These are phyloP conservation scores for Nematocida displodere DNA, from an alignment of 371 early-diverging fungal genomes.

Conservation along the genomic window DNA sequence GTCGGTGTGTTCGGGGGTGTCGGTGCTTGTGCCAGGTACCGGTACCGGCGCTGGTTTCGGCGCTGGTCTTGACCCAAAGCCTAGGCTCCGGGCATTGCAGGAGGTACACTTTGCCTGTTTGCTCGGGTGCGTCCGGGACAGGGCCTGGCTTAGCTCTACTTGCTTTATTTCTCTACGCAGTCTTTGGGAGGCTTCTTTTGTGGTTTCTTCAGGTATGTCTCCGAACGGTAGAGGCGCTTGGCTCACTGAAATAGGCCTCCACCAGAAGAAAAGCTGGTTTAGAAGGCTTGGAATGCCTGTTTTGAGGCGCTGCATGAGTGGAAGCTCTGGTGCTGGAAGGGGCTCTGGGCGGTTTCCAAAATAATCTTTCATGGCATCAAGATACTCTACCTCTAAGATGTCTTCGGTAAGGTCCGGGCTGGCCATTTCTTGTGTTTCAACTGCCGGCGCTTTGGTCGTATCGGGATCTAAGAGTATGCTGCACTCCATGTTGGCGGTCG, in stretches of 20 bases:
- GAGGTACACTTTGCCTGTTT: no score
- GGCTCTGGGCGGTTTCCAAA: background rate
- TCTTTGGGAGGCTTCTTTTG: no score
- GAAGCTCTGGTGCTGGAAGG: background rate
- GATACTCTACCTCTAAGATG: constrained; percentile 4
- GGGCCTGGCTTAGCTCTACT: no score
- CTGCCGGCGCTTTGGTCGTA: background rate
- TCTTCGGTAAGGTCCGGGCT: background rate
- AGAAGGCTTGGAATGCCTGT: background rate
- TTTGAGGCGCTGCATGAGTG: background rate
- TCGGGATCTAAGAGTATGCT: background rate
- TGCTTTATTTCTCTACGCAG: no score
- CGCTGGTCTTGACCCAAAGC: no score
- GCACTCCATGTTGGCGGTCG: constrained; percentile 1
- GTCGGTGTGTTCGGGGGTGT: no score
- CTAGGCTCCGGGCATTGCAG: no score
- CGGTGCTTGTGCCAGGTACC: no score
- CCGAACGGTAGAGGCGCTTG: no score
- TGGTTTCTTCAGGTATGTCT: no score
- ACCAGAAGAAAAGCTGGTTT: constrained; percentile 25
- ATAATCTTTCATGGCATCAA: constrained; percentile 21
- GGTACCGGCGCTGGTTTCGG: no score
- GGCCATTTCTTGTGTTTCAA: background rate
- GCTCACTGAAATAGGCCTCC: constrained; percentile 14
- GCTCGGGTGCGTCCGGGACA: no score